These are phyloP conservation scores for Clonostachys byssicola DNA, from an alignment of 2,329 filamentous ascomycete species.

Conservation along the genomic window DNA sequence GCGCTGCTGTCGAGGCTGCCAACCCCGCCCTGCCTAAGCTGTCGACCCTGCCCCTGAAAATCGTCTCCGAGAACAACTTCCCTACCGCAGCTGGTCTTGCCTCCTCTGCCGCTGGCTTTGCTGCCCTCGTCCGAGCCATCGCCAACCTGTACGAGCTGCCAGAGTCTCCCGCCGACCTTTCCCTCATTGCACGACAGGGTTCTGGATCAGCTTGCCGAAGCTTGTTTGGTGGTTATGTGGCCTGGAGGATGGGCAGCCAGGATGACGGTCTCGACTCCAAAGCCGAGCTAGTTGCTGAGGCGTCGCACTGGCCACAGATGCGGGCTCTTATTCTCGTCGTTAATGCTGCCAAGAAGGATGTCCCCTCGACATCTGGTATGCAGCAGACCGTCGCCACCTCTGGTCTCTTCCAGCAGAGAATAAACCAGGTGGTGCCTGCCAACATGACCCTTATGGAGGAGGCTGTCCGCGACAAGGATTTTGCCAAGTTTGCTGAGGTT, in stretches of 20 bases:
- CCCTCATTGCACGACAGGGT: conserved; percentile 85
- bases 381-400: conserved; percentile 93
- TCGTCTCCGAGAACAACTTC: conserved; percentile 98
- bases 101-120: conserved; percentile 66
- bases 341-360: conserved; percentile 91
- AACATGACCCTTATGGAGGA: conserved; percentile 84
- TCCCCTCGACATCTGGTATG: conserved; percentile 91
- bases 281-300: conserved; percentile 84
- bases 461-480: conserved; percentile 75
- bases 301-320: conserved; percentile 93
- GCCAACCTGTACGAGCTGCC: conserved; percentile 88
- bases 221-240: conserved; percentile 92
- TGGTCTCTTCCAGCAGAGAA: conserved; percentile 76
- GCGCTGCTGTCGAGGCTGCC: conserved; percentile 67
- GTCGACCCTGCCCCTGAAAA: conserved; percentile 69
- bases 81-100: conserved; percentile 91
- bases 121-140: conserved; percentile 75
- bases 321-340: conserved; percentile 87
- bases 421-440: conserved; percentile 71
- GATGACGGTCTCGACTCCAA: conserved; percentile 81
- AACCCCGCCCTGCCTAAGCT: conserved; percentile 78
- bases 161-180: conserved; percentile 76
- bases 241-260: conserved; percentile 78
- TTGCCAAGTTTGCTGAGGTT: conserved; percentile 79
- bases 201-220: conserved; percentile 92